Evolutionary conservation across 1,139 yeast genomes (phyloP), one percentile per base, ranked within the genome.

Genomic region (Debaryomyces fabryi): DNA sequence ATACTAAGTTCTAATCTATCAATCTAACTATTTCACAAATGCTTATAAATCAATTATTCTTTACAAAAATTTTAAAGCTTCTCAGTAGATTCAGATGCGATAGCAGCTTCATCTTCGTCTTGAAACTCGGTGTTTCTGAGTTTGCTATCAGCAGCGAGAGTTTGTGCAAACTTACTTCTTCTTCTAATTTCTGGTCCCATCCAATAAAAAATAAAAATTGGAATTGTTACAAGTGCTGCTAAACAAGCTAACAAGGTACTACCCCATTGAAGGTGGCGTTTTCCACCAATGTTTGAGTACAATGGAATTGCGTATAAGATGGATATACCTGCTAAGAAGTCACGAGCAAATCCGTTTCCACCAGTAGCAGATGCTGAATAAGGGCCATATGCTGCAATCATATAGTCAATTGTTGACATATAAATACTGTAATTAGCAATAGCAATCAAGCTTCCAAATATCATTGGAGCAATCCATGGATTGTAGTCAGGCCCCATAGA

Each of bases 311-410:
- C 60, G 49, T 62, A 67, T 65, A 68, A 65, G 20, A 73, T 64
- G 3, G 69, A 58, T 38, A 68, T 53, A 53, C 74, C 74, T 1
- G 73, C 72, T 44, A 69, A 55, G 42, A 68, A 63, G 49, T 69
- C 74, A 50, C 74, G 57, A 13, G 74, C 68, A 50, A 68, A 68
- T 8, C 71, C 74, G 49, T 69, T 69, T 39, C 74, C 74, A 13
- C 74, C 73, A 6, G 74, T 69, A 6, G 73, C 73, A 12, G 73
- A 68, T 2, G 73, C 71, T 35, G 72, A 63, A 52, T 68, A 68
- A 18, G 67, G 68, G 3, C 72, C 72, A 48, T 69, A 69, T 15
- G 71, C 67, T 3, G 68, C 68, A 37, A 68, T 60, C 72, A 68
- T 67, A 49, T 67, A 68, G 53, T 68, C 72, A 44, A 69, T 67